A percentile compares a stretch with the other conserved stretches of the same genome.
Conservation (phyloP, 192 early-diverging fungal genomes). For the Jimgerdemannia lactiflua region DNA sequence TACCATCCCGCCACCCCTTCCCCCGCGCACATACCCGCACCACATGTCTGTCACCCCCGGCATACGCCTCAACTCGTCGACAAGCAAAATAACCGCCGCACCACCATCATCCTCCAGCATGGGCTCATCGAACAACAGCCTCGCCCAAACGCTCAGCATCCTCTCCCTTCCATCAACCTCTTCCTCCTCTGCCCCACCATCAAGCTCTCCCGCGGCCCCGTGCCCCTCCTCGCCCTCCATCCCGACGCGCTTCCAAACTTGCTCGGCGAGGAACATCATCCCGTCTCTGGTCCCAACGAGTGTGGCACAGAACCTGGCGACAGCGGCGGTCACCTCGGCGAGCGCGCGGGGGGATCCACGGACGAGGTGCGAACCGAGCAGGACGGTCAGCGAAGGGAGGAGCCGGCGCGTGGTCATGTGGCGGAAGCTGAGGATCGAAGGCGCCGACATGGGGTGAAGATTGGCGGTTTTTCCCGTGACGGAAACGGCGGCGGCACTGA, state of each 20-base stretch:
- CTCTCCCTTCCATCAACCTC: neutral
- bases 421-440: neutral
- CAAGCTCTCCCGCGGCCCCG: neutral
- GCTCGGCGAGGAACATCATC: neutral
- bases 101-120: slow-evolving; percentile 2
- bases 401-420: neutral
- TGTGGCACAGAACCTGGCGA: neutral
- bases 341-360: neutral
- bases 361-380: neutral
- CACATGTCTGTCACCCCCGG: slow-evolving; percentile 21
- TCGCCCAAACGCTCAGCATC: slow-evolving; percentile 11
- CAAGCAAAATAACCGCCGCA: neutral
- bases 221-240: neutral
- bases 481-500: neutral
- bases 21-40: slow-evolving; percentile 13
- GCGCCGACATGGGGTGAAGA: too few species aligned
- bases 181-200: neutral
- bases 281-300: neutral
- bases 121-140: neutral
- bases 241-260: neutral
- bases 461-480: neutral
- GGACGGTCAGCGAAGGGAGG: neutral
- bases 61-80: slow-evolving; percentile 14
- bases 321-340: neutral
- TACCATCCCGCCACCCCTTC: neutral